Percentiles rank a stretch among this genome's conserved stretches.
phyloP scores from a whole-genome alignment of 192 early-diverging fungal species.

The Backusella parvicylindrica region DNA sequence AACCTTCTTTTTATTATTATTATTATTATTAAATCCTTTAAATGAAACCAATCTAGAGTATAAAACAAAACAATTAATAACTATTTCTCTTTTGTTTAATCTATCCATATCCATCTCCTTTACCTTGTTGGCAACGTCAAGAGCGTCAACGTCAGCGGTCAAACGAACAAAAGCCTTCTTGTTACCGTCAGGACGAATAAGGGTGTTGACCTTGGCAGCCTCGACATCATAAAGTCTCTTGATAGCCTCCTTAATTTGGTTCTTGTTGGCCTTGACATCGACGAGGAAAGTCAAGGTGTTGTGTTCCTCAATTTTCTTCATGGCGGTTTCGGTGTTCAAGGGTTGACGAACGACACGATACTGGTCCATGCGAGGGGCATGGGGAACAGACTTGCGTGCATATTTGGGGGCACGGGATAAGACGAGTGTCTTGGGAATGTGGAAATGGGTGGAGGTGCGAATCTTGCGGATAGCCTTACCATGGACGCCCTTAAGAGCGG shows the following conservation, averaged over 20 bases:
- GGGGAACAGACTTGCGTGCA: too few relatives aligned
- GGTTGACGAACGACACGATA: conserved; percentile 89
- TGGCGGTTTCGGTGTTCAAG: conserved; percentile 96
- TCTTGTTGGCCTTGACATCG: too few relatives aligned
- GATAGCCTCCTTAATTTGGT: too few relatives aligned
- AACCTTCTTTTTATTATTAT: too few relatives aligned
- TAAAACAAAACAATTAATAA: neutral
- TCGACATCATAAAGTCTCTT: too few relatives aligned
- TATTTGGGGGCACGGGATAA: too few relatives aligned
- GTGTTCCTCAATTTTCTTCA: conserved; percentile 99
- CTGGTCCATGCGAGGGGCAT: too few relatives aligned
- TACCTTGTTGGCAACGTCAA: conserved; percentile 95
- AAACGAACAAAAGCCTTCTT: conserved; percentile 99
- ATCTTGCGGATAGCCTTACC: conserved; percentile 84
- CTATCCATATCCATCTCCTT: too few relatives aligned
- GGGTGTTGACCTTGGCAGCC: conserved; percentile 97
- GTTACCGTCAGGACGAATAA: conserved; percentile 92
- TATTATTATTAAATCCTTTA: conserved; percentile 21
- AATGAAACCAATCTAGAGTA: conserved; percentile 48
- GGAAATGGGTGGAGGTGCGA: conserved; percentile 90
- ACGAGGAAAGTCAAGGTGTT: too few relatives aligned
- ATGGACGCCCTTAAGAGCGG: conserved; percentile 90
- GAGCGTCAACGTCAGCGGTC: too few relatives aligned
- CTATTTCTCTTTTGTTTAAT: neutral
- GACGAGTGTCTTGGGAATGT: conserved; percentile 92